Conservation (phyloP, 441 rosid genomes). For the Corymbia citriodora region DNA sequence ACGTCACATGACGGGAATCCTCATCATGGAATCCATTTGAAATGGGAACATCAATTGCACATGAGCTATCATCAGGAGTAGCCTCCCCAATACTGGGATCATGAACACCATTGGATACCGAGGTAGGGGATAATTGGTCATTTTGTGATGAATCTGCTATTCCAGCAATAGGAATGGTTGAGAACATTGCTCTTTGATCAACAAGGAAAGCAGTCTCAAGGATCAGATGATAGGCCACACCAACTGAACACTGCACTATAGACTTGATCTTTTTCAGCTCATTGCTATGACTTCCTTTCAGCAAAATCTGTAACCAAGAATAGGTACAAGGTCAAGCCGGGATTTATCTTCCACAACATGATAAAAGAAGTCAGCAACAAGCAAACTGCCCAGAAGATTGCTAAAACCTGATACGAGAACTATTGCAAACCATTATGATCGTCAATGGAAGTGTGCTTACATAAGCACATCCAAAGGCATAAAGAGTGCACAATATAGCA, state of each 20-base stretch:
- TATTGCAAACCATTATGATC: background rate
- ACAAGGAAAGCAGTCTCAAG: slow-evolving; percentile 93
- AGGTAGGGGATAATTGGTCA: slow-evolving; percentile 19
- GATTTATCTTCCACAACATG: background rate
- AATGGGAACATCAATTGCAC: slow-evolving; percentile 41
- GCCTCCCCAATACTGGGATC: slow-evolving; percentile 24
- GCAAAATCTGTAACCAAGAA: slow-evolving; percentile 58
- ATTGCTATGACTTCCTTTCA: slow-evolving; percentile 80
- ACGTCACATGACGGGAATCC: slow-evolving; percentile 18
- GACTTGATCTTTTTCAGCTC: slow-evolving; percentile 83
- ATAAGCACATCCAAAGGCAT: background rate
- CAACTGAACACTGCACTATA: slow-evolving; percentile 66
- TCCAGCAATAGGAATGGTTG: slow-evolving; percentile 48
- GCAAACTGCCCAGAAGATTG: background rate
- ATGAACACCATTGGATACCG: slow-evolving; percentile 18
- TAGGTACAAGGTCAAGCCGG: background rate
- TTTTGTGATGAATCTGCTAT: slow-evolving; percentile 13
- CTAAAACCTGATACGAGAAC: background rate
- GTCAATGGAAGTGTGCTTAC: background rate
- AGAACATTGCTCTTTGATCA: slow-evolving; percentile 81
- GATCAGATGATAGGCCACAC: slow-evolving; percentile 75
- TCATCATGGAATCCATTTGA: slow-evolving; percentile 35
- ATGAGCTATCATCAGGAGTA: slow-evolving; percentile 14
- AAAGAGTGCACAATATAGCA: background rate
- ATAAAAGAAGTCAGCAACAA: background rate